phyloP scores from a whole-genome alignment of 2,329 filamentous ascomycete species.

The Pseudogymnoascus sp. region DNA sequence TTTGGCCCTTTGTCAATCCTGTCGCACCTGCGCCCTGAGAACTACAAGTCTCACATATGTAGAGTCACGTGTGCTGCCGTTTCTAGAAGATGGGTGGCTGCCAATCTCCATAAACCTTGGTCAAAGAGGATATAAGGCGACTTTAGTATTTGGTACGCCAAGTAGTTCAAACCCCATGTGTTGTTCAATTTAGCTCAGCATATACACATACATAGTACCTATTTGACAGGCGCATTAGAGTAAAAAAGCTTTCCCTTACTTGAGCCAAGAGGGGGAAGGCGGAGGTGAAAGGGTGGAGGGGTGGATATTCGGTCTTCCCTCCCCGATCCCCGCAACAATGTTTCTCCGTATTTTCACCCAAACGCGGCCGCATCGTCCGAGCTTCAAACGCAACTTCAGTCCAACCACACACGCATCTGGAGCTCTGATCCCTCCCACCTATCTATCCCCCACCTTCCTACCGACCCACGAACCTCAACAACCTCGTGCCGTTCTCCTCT shows the following conservation, averaged over 20 bases:
- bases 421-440: slow-evolving; percentile 2
- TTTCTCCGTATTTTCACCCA: not conserved
- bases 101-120: not conserved
- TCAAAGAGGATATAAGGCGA: not conserved
- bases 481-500: not conserved
- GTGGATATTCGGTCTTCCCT: not conserved
- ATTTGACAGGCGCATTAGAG: slow-evolving; percentile 2
- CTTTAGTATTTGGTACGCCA: not conserved
- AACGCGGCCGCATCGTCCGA: not conserved
- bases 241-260: not conserved
- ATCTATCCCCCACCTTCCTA: not conserved
- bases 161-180: not conserved
- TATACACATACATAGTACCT: not conserved
- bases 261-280: not conserved
- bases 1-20: slow-evolving; percentile 2
- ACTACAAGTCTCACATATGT: not conserved
- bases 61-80: not conserved
- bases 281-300: not conserved
- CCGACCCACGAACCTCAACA: not conserved
- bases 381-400: not conserved
- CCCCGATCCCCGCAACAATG: not conserved
- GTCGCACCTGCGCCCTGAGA: not conserved
- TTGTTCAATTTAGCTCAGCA: not conserved
- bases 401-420: not conserved
- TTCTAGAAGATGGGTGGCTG: not conserved